Evolutionary conservation across 2,329 filamentous ascomycete genomes (phyloP), one percentile per base, ranked within the genome.

Genomic region (Alternaria dauci): DNA sequence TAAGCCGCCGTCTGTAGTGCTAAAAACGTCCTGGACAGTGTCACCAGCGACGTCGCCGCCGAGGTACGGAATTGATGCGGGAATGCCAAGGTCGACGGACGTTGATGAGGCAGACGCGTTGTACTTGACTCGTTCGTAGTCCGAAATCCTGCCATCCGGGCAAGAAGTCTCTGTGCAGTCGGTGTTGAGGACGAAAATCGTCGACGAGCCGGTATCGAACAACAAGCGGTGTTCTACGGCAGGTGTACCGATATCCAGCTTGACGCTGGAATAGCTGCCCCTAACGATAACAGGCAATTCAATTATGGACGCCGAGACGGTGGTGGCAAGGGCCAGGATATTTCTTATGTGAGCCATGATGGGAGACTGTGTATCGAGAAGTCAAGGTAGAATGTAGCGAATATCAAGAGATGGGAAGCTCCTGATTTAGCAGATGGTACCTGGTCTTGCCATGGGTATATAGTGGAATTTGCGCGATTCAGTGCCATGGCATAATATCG

Each of bases 121-220:
- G 55, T 69, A 70, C 9, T 43, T 26, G n/a, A 42, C 58, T 39
- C 66, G 64, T 5, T 32, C 55, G 44, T 63, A 69, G 3, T 34
- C 30, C 4, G 36, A 20, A 5, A 26, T 28, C 26, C 51, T 56
- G 14, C 32, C 18, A n/a, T 66, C 55, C 6, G 57, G 64, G 39
- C 67, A 70, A 0, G 66, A 64, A 0, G 32, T 26, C 16, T 52
- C 47, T 5, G 61, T 70, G 62, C 66, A 70, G 41, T 58, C 47
- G 7, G 56, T 63, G n/a, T 54, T 62, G n/a, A 60, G 44, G 8
- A 68, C 30, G 59, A 62, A 70, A 5, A 52, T 36, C 6, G 66
- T 57, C 5, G 64, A 58, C 2, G 64, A 69, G 28, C 67, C 64
- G 4, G 67, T 70, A 43, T 70, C 67, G 55, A 70, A 66, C 7